Conservation (phyloP, 73 alveolate genomes). For the Uronychia binucleata region DNA sequence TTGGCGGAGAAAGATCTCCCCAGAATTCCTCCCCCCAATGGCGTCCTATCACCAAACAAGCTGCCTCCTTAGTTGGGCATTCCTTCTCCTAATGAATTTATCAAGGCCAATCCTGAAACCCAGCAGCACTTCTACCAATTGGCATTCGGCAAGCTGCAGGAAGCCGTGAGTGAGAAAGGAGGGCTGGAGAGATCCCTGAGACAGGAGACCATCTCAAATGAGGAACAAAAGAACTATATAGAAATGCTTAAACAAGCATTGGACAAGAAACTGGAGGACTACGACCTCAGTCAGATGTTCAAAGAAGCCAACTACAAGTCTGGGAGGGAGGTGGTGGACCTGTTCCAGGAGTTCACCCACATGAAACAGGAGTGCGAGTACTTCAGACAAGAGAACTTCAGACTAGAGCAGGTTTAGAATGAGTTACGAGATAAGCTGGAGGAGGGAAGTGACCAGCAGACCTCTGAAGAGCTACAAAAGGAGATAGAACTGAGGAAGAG, state of each 20-base stretch:
- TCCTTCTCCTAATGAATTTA: background rate
- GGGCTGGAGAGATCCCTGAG: slow-evolving; percentile 16
- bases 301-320: background rate
- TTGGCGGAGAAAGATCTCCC: slow-evolving; percentile 22
- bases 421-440: slow-evolving; percentile 31
- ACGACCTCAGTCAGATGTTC: background rate
- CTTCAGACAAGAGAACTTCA: too few relatives aligned
- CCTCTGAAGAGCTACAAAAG: background rate
- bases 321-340: background rate
- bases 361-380: slow-evolving; percentile 11
- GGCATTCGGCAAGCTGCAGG: background rate
- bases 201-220: slow-evolving; percentile 58
- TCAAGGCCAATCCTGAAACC: background rate
- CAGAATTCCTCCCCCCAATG: background rate
- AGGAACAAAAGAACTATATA: slow-evolving; percentile 75
- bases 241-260: slow-evolving; percentile 59
- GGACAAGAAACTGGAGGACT: background rate
- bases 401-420: too few relatives aligned
- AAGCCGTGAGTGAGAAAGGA: slow-evolving; percentile 4
- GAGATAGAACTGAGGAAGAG: slow-evolving; percentile 7
- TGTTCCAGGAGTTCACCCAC: slow-evolving; percentile 1
- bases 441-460: background rate
- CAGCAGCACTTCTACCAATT: background rate
- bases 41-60: background rate
- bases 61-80: background rate